Evolutionary conservation across 495 filamentous ascomycete genomes (phyloP).

Genomic region (Aspergillus sclerotioniger): DNA sequence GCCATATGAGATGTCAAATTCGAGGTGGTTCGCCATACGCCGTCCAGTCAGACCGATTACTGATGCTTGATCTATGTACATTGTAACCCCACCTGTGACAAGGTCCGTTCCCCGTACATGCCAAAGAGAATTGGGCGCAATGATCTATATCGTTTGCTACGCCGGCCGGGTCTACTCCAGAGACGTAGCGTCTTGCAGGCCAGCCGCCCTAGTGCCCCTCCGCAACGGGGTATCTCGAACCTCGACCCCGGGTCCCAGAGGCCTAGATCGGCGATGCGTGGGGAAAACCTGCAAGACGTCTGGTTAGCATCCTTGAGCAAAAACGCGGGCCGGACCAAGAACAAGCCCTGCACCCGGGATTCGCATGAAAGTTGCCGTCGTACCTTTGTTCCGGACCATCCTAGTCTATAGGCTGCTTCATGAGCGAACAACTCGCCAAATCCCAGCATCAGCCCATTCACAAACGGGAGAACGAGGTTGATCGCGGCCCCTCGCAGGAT

Average conservation of each 20-base stretch:
- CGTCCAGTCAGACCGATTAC: constrained; percentile 20
- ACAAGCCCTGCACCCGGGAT: background rate
- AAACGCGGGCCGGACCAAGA: background rate
- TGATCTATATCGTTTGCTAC: constrained; percentile 11
- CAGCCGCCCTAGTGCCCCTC: constrained; percentile 16
- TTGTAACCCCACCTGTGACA: constrained; percentile 14
- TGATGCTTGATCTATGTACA: constrained; percentile 36
- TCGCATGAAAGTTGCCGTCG: constrained; percentile 14
- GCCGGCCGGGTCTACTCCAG: constrained; percentile 25
- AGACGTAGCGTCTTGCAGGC: constrained; percentile 15
- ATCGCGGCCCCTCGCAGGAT: constrained; percentile 87
- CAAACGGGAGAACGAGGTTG: constrained; percentile 89
- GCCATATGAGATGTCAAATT: background rate
- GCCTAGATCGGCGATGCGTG: constrained; percentile 51
- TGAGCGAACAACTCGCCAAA: constrained; percentile 97
- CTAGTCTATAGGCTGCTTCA: constrained; percentile 86
- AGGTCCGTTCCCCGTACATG: background rate
- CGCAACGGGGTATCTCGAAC: constrained; percentile 53
- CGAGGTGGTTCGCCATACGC: constrained; percentile 31
- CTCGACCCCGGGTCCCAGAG: constrained; percentile 67
- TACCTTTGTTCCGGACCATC: constrained; percentile 94
- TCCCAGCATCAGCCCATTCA: constrained; percentile 97
- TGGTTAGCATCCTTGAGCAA: background rate
- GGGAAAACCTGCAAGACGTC: constrained; percentile 60
- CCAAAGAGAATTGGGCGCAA: background rate